phyloP scores from a whole-genome alignment of 2,329 filamentous ascomycete species.

The Diaporthe amygdali region DNA sequence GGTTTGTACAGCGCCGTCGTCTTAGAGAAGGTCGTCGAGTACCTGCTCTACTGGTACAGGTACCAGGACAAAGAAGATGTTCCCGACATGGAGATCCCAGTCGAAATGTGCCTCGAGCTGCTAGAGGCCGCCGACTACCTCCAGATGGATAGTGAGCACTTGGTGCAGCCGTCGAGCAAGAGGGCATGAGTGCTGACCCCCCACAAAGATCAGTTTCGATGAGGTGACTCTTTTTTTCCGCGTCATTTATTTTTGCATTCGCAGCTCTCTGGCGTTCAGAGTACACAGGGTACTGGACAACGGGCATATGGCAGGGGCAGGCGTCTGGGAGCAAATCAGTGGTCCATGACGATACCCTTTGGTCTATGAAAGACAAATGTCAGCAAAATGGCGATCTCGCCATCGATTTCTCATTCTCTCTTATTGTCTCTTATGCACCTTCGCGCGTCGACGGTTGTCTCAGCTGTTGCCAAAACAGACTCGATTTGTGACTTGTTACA shows the following conservation, averaged over 20 bases:
- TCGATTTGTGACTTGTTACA: background rate
- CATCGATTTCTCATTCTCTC: background rate
- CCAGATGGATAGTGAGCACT: constrained; percentile 63
- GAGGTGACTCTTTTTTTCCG: background rate
- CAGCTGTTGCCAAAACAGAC: background rate
- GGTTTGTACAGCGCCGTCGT: constrained; percentile 63
- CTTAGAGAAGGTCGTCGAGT: constrained; percentile 82
- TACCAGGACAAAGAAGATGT: constrained; percentile 74
- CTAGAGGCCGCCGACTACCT: constrained; percentile 80
- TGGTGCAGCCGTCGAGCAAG: constrained; percentile 25
- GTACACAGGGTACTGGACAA: background rate
- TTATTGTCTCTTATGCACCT: background rate
- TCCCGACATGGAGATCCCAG: constrained; percentile 80
- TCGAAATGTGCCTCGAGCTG: constrained; percentile 78
- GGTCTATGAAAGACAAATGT: constrained; percentile 4
- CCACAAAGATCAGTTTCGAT: constrained; percentile 8
- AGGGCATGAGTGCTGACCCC: constrained; percentile 15
- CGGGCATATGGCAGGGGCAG: background rate
- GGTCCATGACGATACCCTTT: constrained; percentile 12
- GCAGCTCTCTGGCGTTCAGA: constrained; percentile 5
- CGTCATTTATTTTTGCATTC: background rate
- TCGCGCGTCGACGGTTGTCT: background rate
- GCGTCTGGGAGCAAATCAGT: constrained; percentile 17
- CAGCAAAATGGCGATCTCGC: background rate
- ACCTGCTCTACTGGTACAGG: constrained; percentile 83